Evolutionary conservation across 768 basidiomycete species (phyloP).

Genomic region (Boletus rubropictus): DNA sequence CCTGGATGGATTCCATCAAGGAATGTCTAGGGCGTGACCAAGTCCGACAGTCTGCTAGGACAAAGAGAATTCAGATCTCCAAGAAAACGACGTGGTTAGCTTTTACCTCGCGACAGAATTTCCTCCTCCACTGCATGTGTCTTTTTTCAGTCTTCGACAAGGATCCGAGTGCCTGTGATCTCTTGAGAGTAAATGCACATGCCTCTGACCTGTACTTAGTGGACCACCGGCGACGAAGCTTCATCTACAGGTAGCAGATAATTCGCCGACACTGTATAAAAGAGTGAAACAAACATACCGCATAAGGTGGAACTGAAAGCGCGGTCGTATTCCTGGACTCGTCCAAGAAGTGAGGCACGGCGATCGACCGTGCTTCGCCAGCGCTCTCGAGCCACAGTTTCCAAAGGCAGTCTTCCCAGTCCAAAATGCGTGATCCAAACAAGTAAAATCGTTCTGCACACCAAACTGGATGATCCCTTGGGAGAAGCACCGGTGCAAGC

Average conservation of each 20-base stretch:
- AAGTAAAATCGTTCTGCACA: constrained; percentile 55
- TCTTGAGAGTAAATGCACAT: constrained; percentile 45
- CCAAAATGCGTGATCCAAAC: constrained; percentile 38
- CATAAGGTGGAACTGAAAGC: constrained; percentile 13
- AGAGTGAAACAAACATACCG: constrained; percentile 11
- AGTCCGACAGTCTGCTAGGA: constrained; percentile 16
- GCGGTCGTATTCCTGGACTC: constrained; percentile 3
- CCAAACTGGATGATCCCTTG: constrained; percentile 47
- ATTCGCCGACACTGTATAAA: not conserved
- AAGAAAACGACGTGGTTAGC: not conserved
- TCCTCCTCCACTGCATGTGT: constrained; percentile 50
- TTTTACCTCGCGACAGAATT: constrained; percentile 47
- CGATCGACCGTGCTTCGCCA: constrained; percentile 33
- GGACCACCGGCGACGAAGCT: constrained; percentile 41
- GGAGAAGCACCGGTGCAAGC: constrained; percentile 42
- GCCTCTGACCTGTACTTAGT: constrained; percentile 47
- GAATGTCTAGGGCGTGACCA: constrained; percentile 11
- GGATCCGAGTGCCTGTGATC: constrained; percentile 30
- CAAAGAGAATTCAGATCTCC: not conserved
- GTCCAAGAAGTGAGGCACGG: constrained; percentile 8
- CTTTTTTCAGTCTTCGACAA: constrained; percentile 34
- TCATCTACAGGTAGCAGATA: constrained; percentile 26
- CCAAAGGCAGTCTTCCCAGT: constrained; percentile 67
- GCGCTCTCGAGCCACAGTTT: constrained; percentile 53
- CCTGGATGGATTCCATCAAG: constrained; percentile 3